Evolutionary conservation across 495 filamentous ascomycete genomes (phyloP), one percentile per base, ranked within the genome.

Genomic region (Xylaria castorea): DNA sequence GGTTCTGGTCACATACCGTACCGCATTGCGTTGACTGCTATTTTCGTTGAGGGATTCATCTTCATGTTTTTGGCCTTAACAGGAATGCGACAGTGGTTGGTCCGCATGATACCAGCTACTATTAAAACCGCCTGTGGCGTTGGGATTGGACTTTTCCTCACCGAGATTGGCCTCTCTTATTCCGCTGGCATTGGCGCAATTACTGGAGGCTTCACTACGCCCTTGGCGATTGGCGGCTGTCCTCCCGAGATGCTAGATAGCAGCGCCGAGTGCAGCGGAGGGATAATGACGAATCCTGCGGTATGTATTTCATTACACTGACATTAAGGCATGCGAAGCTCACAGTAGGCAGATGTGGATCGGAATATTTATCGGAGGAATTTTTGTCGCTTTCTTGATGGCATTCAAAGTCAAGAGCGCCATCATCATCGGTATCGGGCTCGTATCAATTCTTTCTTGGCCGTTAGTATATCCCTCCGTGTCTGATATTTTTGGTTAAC

Each of bases 361-460:
- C 65, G 93, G 92, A 8, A 91, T 96, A 71, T 88, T 94, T 75
- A 87, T 87, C 60, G 92, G 93, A n/a, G 93, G 93, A 42, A 81
- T 96, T 16, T 82, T 96, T 40, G 93, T 92, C 8, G 87, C 89
- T 3, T 84, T 92, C 66, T 80, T 96, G 73, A 94, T 95, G 93
- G 89, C 92, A 79, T 96, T 93, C 80, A 82, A 91, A 25, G 85
- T 94, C 77, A 94, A 94, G 78, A 90, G 89, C 71, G 92, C 93
- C 44, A 91, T 95, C 44, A 91, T 95, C 68, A 88, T 91, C n/a
- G 93, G 93, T n/a, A 94, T 96, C 46, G 81, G 89, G 57, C 80
- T 94, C 12, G 93, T 96, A 32, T 93, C 92, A 3, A 91, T 94
- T 73, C 87, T 94, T 71, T 94, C 92, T 3, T 95, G 93, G 92